Conservation (phyloP, 306 rosid species). For the Vigna radiata region DNA sequence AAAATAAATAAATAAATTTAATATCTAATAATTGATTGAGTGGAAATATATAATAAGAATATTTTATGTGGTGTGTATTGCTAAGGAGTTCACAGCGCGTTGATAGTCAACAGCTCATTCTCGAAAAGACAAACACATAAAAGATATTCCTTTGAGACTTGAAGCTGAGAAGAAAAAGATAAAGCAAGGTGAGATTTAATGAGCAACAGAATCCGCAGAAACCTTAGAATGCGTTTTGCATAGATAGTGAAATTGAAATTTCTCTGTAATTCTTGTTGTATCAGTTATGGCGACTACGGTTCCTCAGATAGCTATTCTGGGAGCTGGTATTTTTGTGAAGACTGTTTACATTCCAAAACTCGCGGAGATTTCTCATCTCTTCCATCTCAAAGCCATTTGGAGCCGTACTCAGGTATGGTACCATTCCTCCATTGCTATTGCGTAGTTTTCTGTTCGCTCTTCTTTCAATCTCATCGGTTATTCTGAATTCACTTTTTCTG, state of each 20-base stretch:
- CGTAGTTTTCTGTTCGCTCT: too few species aligned
- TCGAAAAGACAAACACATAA: neutral
- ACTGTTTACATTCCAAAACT: conserved; percentile 85
- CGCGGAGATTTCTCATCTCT: conserved; percentile 77
- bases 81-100: too few species aligned
- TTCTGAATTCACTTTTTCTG: too few species aligned
- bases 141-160: too few species aligned
- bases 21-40: too few species aligned
- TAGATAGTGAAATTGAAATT: neutral
- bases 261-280: too few species aligned
- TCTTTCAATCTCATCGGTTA: too few species aligned
- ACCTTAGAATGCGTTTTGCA: neutral
- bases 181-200: neutral
- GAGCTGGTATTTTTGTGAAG: conserved; percentile 89
- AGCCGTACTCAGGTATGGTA: conserved; percentile 62
- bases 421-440: too few species aligned
- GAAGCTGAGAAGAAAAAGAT: too few species aligned
- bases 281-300: conserved; percentile 50
- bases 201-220: neutral
- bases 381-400: conserved; percentile 82
- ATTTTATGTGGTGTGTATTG: neutral
- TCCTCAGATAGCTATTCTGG: conserved; percentile 79
- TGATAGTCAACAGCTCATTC: neutral
- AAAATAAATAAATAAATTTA: too few species aligned
- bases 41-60: too few species aligned